phyloP scores from a whole-genome alignment of 345 rosid species.

The Erucastrum elatum region DNA sequence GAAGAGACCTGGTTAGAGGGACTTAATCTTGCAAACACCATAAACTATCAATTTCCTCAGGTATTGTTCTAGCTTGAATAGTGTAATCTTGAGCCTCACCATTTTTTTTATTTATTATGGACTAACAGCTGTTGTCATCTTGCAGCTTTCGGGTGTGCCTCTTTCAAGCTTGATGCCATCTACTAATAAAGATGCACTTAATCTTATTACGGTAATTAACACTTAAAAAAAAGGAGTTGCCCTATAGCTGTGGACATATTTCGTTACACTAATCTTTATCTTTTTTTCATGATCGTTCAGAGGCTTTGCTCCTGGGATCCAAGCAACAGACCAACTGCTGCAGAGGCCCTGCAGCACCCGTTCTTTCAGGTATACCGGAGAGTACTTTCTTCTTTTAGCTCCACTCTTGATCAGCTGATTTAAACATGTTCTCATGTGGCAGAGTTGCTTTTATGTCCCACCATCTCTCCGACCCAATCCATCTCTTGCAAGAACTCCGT shows the following conservation, averaged over 20 bases:
- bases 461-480: slow-evolving; percentile 78
- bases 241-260: background rate
- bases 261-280: background rate
- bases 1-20: slow-evolving; percentile 83
- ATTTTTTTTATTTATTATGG: background rate
- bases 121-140: slow-evolving; percentile 17
- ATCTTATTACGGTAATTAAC: slow-evolving; percentile 56
- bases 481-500: slow-evolving; percentile 57
- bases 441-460: slow-evolving; percentile 91
- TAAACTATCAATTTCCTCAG: slow-evolving; percentile 84
- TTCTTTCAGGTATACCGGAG: slow-evolving; percentile 71
- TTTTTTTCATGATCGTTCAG: slow-evolving; percentile 43
- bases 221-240: background rate
- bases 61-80: slow-evolving; percentile 35
- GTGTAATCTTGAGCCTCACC: background rate
- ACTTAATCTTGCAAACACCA: slow-evolving; percentile 69
- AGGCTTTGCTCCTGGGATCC: slow-evolving; percentile 98
- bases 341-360: slow-evolving; percentile 86
- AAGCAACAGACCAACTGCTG: slow-evolving; percentile 82
- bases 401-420: background rate
- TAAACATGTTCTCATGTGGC: slow-evolving; percentile 37
- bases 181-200: slow-evolving; percentile 71
- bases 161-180: slow-evolving; percentile 66
- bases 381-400: slow-evolving; percentile 2
- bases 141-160: slow-evolving; percentile 63